Evolutionary conservation across 805 yeast genomes (phyloP).

Genomic region (Lachancea lanzarotensis): DNA sequence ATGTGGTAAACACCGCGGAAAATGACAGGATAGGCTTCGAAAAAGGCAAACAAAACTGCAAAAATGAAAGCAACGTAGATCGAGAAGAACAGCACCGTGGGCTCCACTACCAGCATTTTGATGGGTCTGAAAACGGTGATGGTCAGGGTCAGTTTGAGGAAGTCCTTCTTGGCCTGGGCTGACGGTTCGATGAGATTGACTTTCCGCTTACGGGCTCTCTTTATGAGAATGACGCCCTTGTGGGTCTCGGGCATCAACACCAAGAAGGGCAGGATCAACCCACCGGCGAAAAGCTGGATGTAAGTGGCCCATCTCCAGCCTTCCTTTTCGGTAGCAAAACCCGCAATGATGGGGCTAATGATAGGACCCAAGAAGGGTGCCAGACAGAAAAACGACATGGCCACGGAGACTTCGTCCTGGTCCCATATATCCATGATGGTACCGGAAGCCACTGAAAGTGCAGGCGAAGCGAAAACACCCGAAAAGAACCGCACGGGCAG

Average conservation of each 20-base stretch:
- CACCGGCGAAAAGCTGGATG: slow-evolving; percentile 65
- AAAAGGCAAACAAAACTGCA: slow-evolving; percentile 73
- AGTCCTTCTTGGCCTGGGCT: slow-evolving; percentile 31
- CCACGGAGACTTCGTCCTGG: slow-evolving; percentile 56
- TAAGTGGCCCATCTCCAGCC: slow-evolving; percentile 70
- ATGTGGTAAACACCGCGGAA: slow-evolving; percentile 58
- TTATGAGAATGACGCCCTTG: slow-evolving; percentile 54
- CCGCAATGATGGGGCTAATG: slow-evolving; percentile 68
- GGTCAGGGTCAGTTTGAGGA: slow-evolving; percentile 41
- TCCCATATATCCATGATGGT: slow-evolving; percentile 73
- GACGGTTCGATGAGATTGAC: slow-evolving; percentile 37
- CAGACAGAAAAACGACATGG: slow-evolving; percentile 72
- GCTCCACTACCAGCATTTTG: slow-evolving; percentile 64
- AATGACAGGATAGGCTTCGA: slow-evolving; percentile 72
- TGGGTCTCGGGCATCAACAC: slow-evolving; percentile 60
- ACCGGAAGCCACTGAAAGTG: slow-evolving; percentile 80
- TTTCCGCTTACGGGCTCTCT: slow-evolving; percentile 57
- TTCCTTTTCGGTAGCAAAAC: slow-evolving; percentile 53
- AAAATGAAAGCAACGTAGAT: slow-evolving; percentile 67
- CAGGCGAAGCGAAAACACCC: slow-evolving; percentile 75
- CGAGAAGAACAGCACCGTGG: slow-evolving; percentile 65
- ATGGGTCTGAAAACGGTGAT: slow-evolving; percentile 56
- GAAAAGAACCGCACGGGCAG: slow-evolving; percentile 66
- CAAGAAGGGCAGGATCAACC: slow-evolving; percentile 43
- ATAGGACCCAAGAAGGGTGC: slow-evolving; percentile 81